Conservation (phyloP, 1,139 yeast genomes). For the Scheffersomyces stambukii region DNA sequence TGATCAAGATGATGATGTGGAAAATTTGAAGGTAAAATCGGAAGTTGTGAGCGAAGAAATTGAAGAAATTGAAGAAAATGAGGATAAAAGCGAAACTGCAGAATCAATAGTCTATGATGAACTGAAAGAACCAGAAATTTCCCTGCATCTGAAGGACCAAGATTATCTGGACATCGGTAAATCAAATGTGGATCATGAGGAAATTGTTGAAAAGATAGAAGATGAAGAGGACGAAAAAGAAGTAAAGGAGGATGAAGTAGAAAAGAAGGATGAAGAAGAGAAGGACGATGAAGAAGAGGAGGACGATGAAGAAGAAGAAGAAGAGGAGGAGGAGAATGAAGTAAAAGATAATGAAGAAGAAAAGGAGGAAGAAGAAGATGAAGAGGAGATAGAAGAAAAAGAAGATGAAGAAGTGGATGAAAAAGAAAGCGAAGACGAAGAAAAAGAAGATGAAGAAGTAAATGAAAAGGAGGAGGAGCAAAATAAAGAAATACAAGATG, state of each 20-base stretch:
- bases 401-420: neutral
- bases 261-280: conserved; percentile 3
- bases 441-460: conserved; percentile 1
- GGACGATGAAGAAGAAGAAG: conserved; percentile 1
- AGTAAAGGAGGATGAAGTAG: conserved; percentile 1
- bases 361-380: conserved; percentile 1
- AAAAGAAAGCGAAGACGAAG: neutral
- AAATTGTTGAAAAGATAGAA: conserved; percentile 1
- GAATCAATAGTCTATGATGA: no score
- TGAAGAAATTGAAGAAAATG: conserved; percentile 3
- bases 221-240: conserved; percentile 1
- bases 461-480: neutral
- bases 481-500: neutral
- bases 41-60: conserved; percentile 3
- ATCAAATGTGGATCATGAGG: conserved; percentile 2
- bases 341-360: conserved; percentile 3
- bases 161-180: no score
- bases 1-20: conserved; percentile 8
- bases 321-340: conserved; percentile 4
- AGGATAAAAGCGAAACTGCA: no score
- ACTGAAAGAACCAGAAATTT: no score
- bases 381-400: conserved; percentile 1
- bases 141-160: no score
- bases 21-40: conserved; percentile 1
- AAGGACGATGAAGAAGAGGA: neutral